phyloP scores from a whole-genome alignment of 1,139 yeast species.

The Geotrichum carabidarum region DNA sequence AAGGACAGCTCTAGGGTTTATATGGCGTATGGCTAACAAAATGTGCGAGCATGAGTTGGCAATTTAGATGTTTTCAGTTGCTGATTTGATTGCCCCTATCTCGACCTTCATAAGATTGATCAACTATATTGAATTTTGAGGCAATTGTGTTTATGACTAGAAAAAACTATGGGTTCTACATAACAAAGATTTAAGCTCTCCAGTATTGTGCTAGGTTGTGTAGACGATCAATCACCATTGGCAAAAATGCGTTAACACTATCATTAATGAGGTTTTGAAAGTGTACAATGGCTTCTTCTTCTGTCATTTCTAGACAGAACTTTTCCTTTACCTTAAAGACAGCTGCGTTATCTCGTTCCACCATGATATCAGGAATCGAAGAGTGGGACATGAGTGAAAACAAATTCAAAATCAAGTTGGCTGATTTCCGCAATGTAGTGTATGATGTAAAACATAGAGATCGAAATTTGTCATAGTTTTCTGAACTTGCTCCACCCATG shows the following conservation, averaged over 20 bases:
- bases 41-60: too few relatives aligned
- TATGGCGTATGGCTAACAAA: too few relatives aligned
- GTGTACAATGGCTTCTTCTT: constrained; percentile 90
- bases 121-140: too few relatives aligned
- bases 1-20: too few relatives aligned
- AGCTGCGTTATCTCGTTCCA: constrained; percentile 61
- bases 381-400: constrained; percentile 94
- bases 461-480: constrained; percentile 78
- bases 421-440: constrained; percentile 81
- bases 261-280: constrained; percentile 91
- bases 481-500: constrained; percentile 88
- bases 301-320: constrained; percentile 87
- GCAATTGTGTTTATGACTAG: too few relatives aligned
- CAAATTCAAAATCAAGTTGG: constrained; percentile 80
- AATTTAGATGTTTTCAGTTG: too few relatives aligned
- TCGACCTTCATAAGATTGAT: too few relatives aligned
- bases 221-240: constrained; percentile 89
- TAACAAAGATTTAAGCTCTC: constrained; percentile 57
- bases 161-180: background rate
- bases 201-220: constrained; percentile 97
- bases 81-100: too few relatives aligned
- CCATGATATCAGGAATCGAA: constrained; percentile 77
- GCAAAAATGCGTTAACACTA: constrained; percentile 87
- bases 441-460: constrained; percentile 94
- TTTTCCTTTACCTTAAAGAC: constrained; percentile 89